Evolutionary conservation across 345 rosid genomes (phyloP).

Genomic region (Pistacia vera): DNA sequence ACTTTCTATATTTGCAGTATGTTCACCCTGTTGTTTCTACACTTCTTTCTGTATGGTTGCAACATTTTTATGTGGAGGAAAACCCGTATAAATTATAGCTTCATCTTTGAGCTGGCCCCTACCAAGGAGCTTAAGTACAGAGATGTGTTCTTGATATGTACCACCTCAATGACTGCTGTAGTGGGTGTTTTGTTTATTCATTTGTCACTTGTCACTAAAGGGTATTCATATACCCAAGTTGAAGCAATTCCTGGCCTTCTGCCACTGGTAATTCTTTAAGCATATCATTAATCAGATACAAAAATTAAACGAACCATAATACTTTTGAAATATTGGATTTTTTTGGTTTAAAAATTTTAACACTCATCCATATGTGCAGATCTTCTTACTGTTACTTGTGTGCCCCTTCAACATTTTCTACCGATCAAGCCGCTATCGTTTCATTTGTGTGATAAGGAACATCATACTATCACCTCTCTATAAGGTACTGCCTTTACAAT

Average conservation of each 20-base stretch:
- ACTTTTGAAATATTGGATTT: background rate
- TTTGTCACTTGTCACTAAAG: conserved; percentile 69
- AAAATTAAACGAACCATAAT: background rate
- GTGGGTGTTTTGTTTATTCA: conserved; percentile 85
- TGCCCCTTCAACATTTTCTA: conserved; percentile 86
- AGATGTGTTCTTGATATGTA: conserved; percentile 86
- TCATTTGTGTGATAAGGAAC: conserved; percentile 75
- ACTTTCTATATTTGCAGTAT: conserved; percentile 62
- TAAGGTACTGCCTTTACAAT: conserved; percentile 46
- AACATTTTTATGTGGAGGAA: conserved; percentile 93
- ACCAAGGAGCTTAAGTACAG: conserved; percentile 88
- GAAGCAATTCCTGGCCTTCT: conserved; percentile 91
- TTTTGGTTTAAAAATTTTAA: too few relatives aligned
- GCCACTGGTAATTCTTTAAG: conserved; percentile 53
- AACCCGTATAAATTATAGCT: conserved; percentile 86
- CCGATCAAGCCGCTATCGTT: conserved; percentile 69
- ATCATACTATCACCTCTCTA: conserved; percentile 85
- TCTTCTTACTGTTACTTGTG: conserved; percentile 54
- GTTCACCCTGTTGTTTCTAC: conserved; percentile 87
- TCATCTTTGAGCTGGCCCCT: conserved; percentile 85
- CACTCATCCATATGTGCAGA: conserved; percentile 36
- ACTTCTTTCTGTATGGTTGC: conserved; percentile 90
- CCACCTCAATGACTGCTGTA: conserved; percentile 73
- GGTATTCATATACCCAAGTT: conserved; percentile 69
- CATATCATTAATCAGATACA: background rate